A percentile compares a stretch with the other conserved stretches of the same genome.
Conservation (phyloP, 2,329 filamentous ascomycete genomes). For the Sporothrix brasiliensis region DNA sequence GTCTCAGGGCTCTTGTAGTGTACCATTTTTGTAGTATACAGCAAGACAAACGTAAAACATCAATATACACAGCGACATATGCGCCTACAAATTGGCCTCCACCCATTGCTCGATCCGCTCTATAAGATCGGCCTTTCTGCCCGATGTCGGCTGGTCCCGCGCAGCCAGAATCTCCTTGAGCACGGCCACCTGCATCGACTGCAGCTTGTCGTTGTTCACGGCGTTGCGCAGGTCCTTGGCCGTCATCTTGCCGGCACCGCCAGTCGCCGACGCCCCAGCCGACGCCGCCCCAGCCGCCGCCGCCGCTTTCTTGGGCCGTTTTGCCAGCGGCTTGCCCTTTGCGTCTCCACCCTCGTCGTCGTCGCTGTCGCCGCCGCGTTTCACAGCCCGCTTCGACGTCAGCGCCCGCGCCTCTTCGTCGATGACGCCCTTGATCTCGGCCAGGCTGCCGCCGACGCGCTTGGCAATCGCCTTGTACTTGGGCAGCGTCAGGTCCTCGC, state of each 20-base stretch:
- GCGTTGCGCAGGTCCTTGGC: constrained; percentile 53
- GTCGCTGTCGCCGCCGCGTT: constrained; percentile 56
- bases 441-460: constrained; percentile 75
- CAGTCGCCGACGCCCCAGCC: constrained; percentile 39
- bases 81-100: constrained; percentile 48
- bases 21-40: not conserved
- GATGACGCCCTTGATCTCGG: constrained; percentile 73
- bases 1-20: no score
- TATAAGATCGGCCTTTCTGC: constrained; percentile 58
- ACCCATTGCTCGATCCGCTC: constrained; percentile 61
- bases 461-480: constrained; percentile 88
- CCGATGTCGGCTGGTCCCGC: constrained; percentile 53
- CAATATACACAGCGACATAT: not conserved
- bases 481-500: constrained; percentile 77
- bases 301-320: constrained; percentile 54
- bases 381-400: constrained; percentile 49
- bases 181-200: constrained; percentile 59
- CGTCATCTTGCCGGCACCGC: constrained; percentile 45
- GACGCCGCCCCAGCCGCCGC: constrained; percentile 45
- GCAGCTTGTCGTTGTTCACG: constrained; percentile 51
- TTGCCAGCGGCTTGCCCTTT: constrained; percentile 47
- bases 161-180: constrained; percentile 54
- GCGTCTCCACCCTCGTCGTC: constrained; percentile 46
- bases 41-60: not conserved
- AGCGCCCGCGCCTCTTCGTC: constrained; percentile 55